Base-by-base conservation (phyloP, 176 grass and related monocot species). In the Bolboschoenus planiculmis region DNA sequence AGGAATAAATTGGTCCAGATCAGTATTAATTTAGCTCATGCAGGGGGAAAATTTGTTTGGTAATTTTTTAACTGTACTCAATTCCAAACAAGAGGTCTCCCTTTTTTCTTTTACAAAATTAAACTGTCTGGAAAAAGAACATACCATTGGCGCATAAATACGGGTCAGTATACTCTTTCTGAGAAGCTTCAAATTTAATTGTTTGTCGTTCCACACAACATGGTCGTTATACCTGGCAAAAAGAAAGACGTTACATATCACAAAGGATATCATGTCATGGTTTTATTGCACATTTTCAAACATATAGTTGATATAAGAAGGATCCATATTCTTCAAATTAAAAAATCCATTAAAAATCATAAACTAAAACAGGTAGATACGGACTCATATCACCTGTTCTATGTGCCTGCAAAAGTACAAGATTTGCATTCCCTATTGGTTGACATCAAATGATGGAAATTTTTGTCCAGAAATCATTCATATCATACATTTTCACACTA, bases 161-260 rank as follows among this genome's bases (percentile, higher is more conserved):
- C 95, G 95, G 56, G 92, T 88, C 27, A 98, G 62, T 35, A 98
- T 79, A 71, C 92, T 92, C 87, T 94, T 98, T 78, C 90, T 80
- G 5, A 93, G 66, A 88, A 98, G 92, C 44, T 95, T 98, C 20
- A 95, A 54, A 54, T 95, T 98, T 43, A 95, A 82, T n/a, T 93
- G 66, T 23, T 87, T 91, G 66, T 95, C 89, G 0, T 66, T 98
- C 95, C 92, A 95, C 78, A 95, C 92, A 18, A 95, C 92, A 15
- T 87, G 90, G 48, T 98, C 95, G 50, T 98, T 97, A 83, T 94
- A 97, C 92, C 95, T 97, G 47, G 30, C n/a, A n/a, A 27, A 61
- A 39, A 77, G 57, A 47, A 43, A 63, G n/a, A n/a, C n/a, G n/a
- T n/a, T n/a, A 75, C 14, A 65, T 64, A 29, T 1, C n/a, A 62